These are phyloP conservation scores for Zizania latifolia DNA, from an alignment of 176 grass and related monocot genomes.

Conservation along the genomic window DNA sequence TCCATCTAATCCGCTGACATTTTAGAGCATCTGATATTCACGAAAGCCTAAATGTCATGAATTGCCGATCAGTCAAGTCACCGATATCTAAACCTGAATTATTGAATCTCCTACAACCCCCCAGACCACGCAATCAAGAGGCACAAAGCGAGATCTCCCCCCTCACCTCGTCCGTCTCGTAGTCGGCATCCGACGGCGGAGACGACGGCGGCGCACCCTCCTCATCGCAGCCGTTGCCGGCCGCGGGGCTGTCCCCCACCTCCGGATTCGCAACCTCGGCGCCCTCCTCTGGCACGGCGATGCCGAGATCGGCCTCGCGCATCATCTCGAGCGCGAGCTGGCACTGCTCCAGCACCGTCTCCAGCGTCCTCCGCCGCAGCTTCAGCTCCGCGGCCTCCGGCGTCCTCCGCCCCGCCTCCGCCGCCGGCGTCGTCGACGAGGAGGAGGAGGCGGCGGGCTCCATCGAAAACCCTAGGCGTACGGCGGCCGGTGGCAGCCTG, in stretches of 20 bases:
- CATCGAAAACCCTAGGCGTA: slow-evolving; percentile 30
- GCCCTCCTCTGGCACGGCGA: background rate
- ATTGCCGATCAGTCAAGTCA: background rate
- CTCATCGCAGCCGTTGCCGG: background rate
- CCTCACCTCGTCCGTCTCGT: slow-evolving; percentile 74
- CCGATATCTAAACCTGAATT: background rate
- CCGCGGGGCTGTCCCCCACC: background rate
- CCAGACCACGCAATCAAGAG: background rate
- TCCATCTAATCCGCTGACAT: background rate
- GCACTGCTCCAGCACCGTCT: slow-evolving; percentile 79
- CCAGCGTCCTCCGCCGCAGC: slow-evolving; percentile 56
- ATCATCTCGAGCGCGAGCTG: slow-evolving; percentile 55
- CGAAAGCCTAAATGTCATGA: background rate
- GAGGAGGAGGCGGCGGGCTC: slow-evolving; percentile 11
- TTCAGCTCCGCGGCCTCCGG: slow-evolving; percentile 33
- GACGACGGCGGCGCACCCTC: slow-evolving; percentile 19
- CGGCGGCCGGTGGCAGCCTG: background rate
- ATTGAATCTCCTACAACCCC: background rate
- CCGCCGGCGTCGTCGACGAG: background rate
- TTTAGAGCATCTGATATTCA: background rate
- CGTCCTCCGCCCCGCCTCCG: background rate
- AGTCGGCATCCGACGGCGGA: slow-evolving; percentile 41
- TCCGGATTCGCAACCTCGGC: background rate
- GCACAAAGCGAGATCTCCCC: background rate
- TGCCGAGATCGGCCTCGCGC: slow-evolving; percentile 25